These are phyloP conservation scores for Verbascum thapsus DNA, from an alignment of 257 asterid species.

Conservation along the genomic window DNA sequence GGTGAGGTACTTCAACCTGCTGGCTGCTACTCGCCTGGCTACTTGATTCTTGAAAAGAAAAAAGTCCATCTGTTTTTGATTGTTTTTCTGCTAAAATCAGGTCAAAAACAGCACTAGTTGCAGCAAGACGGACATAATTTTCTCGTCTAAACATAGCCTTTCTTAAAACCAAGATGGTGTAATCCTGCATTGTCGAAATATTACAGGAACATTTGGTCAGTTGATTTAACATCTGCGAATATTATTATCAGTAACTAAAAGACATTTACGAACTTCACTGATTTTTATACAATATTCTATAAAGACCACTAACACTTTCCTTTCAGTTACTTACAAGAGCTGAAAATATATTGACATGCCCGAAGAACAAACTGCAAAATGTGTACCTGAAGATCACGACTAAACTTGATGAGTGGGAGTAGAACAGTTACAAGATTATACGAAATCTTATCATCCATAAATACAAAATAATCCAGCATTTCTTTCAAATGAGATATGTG, in stretches of 20 bases:
- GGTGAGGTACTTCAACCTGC: conserved; percentile 56
- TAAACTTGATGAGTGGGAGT: conserved; percentile 68
- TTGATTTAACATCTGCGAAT: conserved; percentile 13
- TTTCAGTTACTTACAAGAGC: conserved; percentile 11
- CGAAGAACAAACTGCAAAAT: conserved; percentile 24
- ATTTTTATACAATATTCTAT: conserved; percentile 5
- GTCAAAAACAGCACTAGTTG: conserved; percentile 65
- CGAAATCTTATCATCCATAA: conserved; percentile 63
- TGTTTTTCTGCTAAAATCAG: conserved; percentile 71
- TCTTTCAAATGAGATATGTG: conserved; percentile 77
- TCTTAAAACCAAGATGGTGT: conserved; percentile 71
- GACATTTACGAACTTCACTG: not conserved
- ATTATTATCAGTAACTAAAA: not conserved
- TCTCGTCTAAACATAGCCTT: conserved; percentile 92
- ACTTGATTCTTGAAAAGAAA: conserved; percentile 82
- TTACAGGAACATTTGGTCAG: conserved; percentile 18
- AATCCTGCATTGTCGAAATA: conserved; percentile 51
- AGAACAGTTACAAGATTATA: conserved; percentile 57
- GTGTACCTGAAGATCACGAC: conserved; percentile 71
- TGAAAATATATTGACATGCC: conserved; percentile 13
- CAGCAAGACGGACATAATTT: conserved; percentile 72
- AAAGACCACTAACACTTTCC: conserved; percentile 1
- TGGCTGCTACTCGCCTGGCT: conserved; percentile 95
- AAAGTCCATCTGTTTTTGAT: conserved; percentile 49
- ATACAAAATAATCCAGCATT: conserved; percentile 81